Percentiles rank a stretch among this genome's conserved stretches.
These are phyloP conservation scores for Candida arabinofermentans DNA, from an alignment of 805 yeast species.

Conservation along the genomic window DNA sequence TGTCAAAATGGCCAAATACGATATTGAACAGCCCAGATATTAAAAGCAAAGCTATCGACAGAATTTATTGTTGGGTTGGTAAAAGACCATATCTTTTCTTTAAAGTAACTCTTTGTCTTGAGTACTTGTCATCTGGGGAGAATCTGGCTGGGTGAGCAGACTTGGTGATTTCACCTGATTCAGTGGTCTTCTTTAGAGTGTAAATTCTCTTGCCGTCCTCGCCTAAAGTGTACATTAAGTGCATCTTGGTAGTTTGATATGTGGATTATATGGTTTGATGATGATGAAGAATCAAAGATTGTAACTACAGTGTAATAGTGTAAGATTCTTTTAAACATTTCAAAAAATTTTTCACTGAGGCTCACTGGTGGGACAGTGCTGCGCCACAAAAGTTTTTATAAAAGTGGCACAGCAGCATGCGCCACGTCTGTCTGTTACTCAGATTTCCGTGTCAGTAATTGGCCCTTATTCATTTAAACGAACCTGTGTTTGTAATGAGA, in stretches of 20 bases:
- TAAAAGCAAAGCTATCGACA: background rate
- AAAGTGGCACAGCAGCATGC: too few relatives aligned
- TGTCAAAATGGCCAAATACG: too few relatives aligned
- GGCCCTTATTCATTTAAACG: too few relatives aligned
- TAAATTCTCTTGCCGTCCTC: slow-evolving; percentile 93
- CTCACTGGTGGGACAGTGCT: too few relatives aligned
- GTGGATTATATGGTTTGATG: background rate
- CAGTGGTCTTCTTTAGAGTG: slow-evolving; percentile 81
- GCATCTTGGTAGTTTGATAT: slow-evolving; percentile 49
- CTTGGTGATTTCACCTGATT: slow-evolving; percentile 90
- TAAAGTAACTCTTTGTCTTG: slow-evolving; percentile 97
- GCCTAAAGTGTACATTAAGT: slow-evolving; percentile 96
- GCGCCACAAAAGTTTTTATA: too few relatives aligned
- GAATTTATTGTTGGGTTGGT: slow-evolving; percentile 66
- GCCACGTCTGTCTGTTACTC: too few relatives aligned
- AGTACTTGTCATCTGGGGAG: slow-evolving; percentile 99
- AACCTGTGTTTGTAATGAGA: too few relatives aligned
- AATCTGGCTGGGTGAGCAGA: slow-evolving; percentile 99
- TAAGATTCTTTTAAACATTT: too few relatives aligned
- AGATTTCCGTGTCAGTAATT: too few relatives aligned
- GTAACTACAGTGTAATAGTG: too few relatives aligned
- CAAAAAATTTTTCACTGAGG: too few relatives aligned
- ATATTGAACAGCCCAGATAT: background rate
- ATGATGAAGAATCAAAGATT: background rate
- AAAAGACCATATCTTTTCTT: slow-evolving; percentile 89